These are phyloP conservation scores for Penicillium sp. DNA, from an alignment of 2,329 filamentous ascomycete species.

Conservation along the genomic window DNA sequence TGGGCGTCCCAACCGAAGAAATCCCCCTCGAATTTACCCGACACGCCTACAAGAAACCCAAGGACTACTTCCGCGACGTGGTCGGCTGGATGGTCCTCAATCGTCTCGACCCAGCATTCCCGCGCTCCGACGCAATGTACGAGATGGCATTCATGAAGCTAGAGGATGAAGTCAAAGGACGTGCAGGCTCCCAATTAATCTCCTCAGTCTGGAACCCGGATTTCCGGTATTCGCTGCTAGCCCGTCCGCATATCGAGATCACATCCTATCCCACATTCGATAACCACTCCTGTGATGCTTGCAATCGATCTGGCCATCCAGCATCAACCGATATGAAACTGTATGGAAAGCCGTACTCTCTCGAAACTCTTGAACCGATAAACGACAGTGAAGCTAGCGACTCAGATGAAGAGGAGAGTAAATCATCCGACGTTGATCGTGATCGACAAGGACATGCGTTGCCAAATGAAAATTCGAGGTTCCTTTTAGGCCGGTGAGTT, in stretches of 20 bases:
- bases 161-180: constrained; percentile 67
- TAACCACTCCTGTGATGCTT: constrained; percentile 64
- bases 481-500: constrained; percentile 54
- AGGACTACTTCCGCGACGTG: constrained; percentile 71
- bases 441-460: constrained; percentile 47
- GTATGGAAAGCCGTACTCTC: constrained; percentile 65
- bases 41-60: constrained; percentile 65
- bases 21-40: constrained; percentile 71
- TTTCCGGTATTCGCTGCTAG: constrained; percentile 66
- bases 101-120: constrained; percentile 71
- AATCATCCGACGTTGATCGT: constrained; percentile 33
- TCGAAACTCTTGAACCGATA: constrained; percentile 65
- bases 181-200: constrained; percentile 69
- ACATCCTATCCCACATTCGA: constrained; percentile 45
- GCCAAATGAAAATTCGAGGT: constrained; percentile 47
- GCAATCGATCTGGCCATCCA: constrained; percentile 67
- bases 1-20: constrained; percentile 57
- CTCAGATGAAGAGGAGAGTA: constrained; percentile 37
- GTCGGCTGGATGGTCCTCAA: constrained; percentile 82
- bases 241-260: constrained; percentile 62
- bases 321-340: constrained; percentile 66
- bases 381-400: constrained; percentile 47
- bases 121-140: constrained; percentile 64
- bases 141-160: constrained; percentile 68
- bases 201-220: constrained; percentile 69